Base-by-base conservation (phyloP, 352 stramenopile genomes). In the Phytophthora citricola region DNA sequence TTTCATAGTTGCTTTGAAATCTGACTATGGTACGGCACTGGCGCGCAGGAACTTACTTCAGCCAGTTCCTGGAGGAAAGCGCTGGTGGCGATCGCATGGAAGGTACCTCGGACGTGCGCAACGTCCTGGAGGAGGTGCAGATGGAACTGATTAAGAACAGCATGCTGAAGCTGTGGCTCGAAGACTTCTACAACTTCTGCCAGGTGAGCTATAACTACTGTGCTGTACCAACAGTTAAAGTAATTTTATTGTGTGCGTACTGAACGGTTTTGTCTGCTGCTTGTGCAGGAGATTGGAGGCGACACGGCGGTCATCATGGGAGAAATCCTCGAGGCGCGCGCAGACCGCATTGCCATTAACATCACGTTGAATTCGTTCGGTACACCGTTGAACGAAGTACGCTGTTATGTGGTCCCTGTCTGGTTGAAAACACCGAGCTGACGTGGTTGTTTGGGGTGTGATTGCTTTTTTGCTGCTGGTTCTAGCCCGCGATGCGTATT, bases 61-160 rank as follows among this genome's bases (percentile, higher is more conserved):
- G 93, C 45, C 85, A 98, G 69, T 99, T 99, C 67, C 78, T 99
- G 47, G 84, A 99, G 71, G 96, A 99, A 69, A 97, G 91, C 47
- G 84, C 94, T 5, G 78, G 79, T 14, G 86, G 87, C 15, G 84
- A 94, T 58, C 81, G 86, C 51, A 91, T 94, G 78, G 88, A 93
- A 22, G 86, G 86, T 63, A 93, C 84, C 5, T 93, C 88, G 11
- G 86, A 96, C 61, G 88, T 99, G 38, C 92, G 96, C 66, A 98
- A 98, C 73, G 93, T 99, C 45, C 78, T 99, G 39, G 97, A 99
- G 58, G 97, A 99, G 70, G 95, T 99, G 43, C 96, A 99, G 73
- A 99, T 99, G 85, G 96, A 99, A 80, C 98, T 99, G 56, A 98
- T 99, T 76, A 99, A 99, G 83, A 99, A 98, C 71, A 97, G 85